Conservation (phyloP, 768 basidiomycete genomes). For the Ephemerocybe angulata region DNA sequence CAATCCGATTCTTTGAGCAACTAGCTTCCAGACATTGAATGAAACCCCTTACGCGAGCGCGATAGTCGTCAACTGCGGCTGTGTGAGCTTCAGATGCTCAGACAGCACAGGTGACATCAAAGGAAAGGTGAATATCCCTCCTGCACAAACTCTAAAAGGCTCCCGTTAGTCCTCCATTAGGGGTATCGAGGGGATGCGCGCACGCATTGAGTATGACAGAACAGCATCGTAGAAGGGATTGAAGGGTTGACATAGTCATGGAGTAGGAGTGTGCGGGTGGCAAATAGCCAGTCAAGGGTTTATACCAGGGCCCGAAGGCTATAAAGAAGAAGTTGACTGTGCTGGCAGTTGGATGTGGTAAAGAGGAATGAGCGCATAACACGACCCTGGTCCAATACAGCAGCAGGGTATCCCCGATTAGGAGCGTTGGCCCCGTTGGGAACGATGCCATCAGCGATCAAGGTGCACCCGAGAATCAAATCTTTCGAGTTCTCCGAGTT, state of each 20-base stretch:
- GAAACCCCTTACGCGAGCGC: slow-evolving; percentile 73
- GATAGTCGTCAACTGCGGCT: slow-evolving; percentile 77
- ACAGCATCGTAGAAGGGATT: slow-evolving; percentile 33
- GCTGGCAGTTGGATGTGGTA: slow-evolving; percentile 3
- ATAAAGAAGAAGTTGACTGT: neutral
- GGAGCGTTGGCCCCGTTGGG: neutral
- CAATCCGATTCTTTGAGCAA: neutral
- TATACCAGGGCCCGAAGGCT: neutral
- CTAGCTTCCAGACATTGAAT: neutral
- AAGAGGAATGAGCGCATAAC: slow-evolving; percentile 1
- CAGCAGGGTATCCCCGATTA: neutral
- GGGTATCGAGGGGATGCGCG: slow-evolving; percentile 22
- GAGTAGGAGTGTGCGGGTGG: neutral
- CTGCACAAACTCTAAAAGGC: slow-evolving; percentile 58
- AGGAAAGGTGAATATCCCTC: slow-evolving; percentile 80
- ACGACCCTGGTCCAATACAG: neutral
- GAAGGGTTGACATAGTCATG: neutral
- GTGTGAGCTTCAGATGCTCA: slow-evolving; percentile 57
- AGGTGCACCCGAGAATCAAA: too few relatives aligned
- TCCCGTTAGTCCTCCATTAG: neutral
- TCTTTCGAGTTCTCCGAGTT: too few relatives aligned
- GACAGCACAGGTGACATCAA: slow-evolving; percentile 64
- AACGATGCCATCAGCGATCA: neutral
- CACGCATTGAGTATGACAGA: slow-evolving; percentile 66
- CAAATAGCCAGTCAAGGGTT: neutral